A percentile compares a stretch with the other conserved stretches of the same genome.
These are phyloP conservation scores for Elongisporangium prolatum DNA, from an alignment of 352 stramenopile species.

Conservation along the genomic window DNA sequence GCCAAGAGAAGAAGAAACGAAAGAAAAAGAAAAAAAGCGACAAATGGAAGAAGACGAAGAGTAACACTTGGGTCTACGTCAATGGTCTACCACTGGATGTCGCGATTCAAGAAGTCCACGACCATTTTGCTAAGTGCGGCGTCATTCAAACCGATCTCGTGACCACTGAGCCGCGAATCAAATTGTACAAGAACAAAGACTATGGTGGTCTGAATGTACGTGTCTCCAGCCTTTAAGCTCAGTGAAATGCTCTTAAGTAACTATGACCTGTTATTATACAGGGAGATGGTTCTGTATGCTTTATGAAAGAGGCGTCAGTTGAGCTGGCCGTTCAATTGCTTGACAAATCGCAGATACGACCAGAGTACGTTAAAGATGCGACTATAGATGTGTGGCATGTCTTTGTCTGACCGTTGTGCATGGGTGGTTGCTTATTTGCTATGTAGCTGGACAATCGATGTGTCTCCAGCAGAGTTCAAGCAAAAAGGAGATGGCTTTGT, in stretches of 20 bases:
- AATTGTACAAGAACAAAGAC: constrained; percentile 92
- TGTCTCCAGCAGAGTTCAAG: constrained; percentile 82
- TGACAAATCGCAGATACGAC: constrained; percentile 83
- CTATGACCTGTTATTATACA: constrained; percentile 8
- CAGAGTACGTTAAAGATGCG: constrained; percentile 41
- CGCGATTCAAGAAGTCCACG: constrained; percentile 88
- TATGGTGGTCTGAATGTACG: constrained; percentile 85
- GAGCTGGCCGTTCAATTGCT: constrained; percentile 93
- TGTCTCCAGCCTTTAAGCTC: not conserved
- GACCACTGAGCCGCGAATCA: constrained; percentile 92
- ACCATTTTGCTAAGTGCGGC: constrained; percentile 93
- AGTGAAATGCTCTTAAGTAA: not conserved
- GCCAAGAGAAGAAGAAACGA: constrained; percentile 43
- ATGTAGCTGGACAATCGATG: constrained; percentile 65
- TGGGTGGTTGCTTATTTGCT: constrained; percentile 10
- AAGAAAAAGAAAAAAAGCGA: constrained; percentile 84
- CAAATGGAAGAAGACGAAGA: constrained; percentile 81
- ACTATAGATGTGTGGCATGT: not conserved
- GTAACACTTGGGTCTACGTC: constrained; percentile 95
- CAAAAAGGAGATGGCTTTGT: constrained; percentile 83
- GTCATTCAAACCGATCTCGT: constrained; percentile 94
- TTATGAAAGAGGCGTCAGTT: constrained; percentile 94
- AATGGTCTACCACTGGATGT: constrained; percentile 92
- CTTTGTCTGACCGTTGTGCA: not conserved
- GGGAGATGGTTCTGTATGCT: constrained; percentile 95